Base-by-base conservation (phyloP, 2,329 filamentous ascomycete genomes). In the Purpureocillium takamizusanense region DNA sequence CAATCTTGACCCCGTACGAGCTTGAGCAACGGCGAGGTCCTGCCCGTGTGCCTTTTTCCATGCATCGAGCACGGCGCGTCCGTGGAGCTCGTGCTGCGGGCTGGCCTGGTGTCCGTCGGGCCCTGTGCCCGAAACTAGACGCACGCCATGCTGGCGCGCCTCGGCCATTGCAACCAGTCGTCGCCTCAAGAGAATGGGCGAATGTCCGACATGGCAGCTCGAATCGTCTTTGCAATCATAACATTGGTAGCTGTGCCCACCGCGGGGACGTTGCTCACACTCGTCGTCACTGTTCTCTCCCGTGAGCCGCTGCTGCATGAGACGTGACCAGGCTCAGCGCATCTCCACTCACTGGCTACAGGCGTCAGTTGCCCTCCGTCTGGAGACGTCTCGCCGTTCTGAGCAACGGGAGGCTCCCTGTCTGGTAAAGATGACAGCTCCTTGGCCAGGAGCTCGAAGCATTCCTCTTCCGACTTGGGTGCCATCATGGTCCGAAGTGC, bases 221-320 rank as follows among this genome's bases (percentile, higher is more conserved):
- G 51, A 21, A 59, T 52, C 8, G 57, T 59, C 30, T 46, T 51
- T 27, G 52, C 50, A 38, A 61, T 55, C 47, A 52, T 50, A 11
- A 53, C 50, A 38, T 60, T 59, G 4, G 50, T 58, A 3, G 47
- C 43, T 3, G 46, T 44, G 14, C 37, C 28, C 6, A 16, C 17
- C 18, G 32, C 10, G n/a, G 34, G 16, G 36, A n/a, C 34, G n/a
- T 14, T 27, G 12, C 4, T 23, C 17, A 32, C 30, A 16, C 21
- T 25, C 21, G 21, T 25, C 21, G 10, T 10, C 10, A 25, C 21
- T 10, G 10, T n/a, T n/a, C 21, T 25, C 21, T 25, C 21, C 5
- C 10, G 21, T 25, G 21, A 25, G 21, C 21, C 21, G 21, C 10
- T 25, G 21, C 21, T 25, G n/a, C 21, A 25, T 25, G 21, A 5